Evolutionary conservation across 257 asterid genomes (phyloP), one percentile per base, ranked within the genome.

Genomic region (Leonotis leonurus): DNA sequence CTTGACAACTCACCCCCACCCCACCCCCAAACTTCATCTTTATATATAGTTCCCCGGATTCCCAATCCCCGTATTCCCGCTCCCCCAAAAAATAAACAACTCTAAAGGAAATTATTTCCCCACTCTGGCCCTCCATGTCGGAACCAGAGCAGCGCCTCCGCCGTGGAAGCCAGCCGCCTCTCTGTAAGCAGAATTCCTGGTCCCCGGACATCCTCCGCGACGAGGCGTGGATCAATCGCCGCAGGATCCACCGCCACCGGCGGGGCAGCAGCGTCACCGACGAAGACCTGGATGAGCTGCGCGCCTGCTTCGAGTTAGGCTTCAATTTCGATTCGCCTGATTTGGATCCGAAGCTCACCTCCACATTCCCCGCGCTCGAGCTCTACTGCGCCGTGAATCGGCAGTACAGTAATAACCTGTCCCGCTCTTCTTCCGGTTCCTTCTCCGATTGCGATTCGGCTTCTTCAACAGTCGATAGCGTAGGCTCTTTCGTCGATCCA

Each of bases 251-350:
- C 26, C 62, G 73, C 9, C 62, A 6, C 17, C 78, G 74, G 0
- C 76, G 80, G 18, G 58, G 81, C 46, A 70, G 73, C 16, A 75
- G 83, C 75, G 66, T 83, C 36, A 84, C 87, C 3, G 60, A 77
- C 49, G 82, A 76, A 6, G 97, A 89, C 59, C 17, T 89, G 14
- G 89, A 86, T 0, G 95, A 89, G 67, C 81, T 89, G 29, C 76
- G 84, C 4, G 94, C 75, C 27, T 86, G 89, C 73, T 68, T 85
- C 12, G 96, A 85, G 9, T 50, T 88, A 29, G 96, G 96, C 0
- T 83, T 85, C 67, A 59, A 71, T 43, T 68, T 84, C 66, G 83
- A 82, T 53, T 77, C 95, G 2, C 49, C 75, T 27, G 73, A 67
- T 43, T 68, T 76, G 77, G 83, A 86, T 65, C 84, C 76, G 5